These are phyloP conservation scores for Annulohypoxylon nitens DNA, from an alignment of 495 filamentous ascomycete species.

Conservation along the genomic window DNA sequence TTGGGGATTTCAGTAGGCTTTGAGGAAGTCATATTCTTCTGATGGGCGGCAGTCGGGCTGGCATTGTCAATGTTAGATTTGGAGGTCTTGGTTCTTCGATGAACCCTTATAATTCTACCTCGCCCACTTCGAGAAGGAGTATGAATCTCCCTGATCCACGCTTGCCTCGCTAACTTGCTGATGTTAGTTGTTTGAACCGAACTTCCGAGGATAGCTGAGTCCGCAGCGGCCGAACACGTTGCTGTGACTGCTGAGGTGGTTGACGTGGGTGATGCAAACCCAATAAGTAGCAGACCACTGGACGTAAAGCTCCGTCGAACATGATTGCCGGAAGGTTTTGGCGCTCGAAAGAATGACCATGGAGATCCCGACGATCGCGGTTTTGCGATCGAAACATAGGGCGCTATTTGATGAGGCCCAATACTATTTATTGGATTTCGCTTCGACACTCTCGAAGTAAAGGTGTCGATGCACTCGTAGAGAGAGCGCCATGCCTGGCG, in stretches of 20 bases:
- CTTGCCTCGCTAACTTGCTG: slow-evolving; percentile 56
- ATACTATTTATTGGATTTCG: slow-evolving; percentile 40
- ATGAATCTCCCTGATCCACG: slow-evolving; percentile 51
- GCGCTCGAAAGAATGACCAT: slow-evolving; percentile 46
- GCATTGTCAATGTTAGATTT: slow-evolving; percentile 37
- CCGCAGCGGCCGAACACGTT: slow-evolving; percentile 58
- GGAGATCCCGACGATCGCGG: slow-evolving; percentile 37
- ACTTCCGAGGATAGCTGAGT: slow-evolving; percentile 53
- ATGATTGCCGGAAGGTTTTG: slow-evolving; percentile 46
- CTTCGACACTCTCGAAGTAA: slow-evolving; percentile 54
- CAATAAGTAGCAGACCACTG: slow-evolving; percentile 57
- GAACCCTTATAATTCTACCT: slow-evolving; percentile 43
- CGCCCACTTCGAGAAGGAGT: slow-evolving; percentile 35
- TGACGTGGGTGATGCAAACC: slow-evolving; percentile 54
- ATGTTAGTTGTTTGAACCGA: slow-evolving; percentile 53
- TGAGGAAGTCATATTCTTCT: slow-evolving; percentile 33
- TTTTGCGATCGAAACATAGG: slow-evolving; percentile 34
- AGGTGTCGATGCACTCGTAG: slow-evolving; percentile 54
- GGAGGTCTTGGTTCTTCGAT: slow-evolving; percentile 57
- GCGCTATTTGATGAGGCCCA: slow-evolving; percentile 37
- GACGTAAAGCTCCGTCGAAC: slow-evolving; percentile 60
- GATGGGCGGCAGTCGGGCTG: slow-evolving; percentile 30
- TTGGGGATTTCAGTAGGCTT: slow-evolving; percentile 12
- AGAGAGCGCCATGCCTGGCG: slow-evolving; percentile 61
- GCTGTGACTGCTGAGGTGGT: slow-evolving; percentile 56